A percentile compares a stretch with the other conserved stretches of the same genome.
phyloP scores from a whole-genome alignment of 2,329 filamentous ascomycete species.

The Cladobotryum mycophilum region DNA sequence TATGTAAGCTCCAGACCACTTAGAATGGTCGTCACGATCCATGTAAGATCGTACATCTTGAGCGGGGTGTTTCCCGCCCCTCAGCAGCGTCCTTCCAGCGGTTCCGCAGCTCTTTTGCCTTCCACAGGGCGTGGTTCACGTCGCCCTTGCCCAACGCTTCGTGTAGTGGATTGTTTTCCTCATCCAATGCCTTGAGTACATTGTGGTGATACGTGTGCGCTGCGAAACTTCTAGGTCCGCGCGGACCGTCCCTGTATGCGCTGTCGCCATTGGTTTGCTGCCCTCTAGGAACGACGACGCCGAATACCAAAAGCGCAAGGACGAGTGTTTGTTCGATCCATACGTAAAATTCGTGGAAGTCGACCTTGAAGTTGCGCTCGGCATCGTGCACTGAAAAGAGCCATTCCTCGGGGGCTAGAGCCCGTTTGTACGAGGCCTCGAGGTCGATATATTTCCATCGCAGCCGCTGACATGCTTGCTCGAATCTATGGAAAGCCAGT shows the following conservation, averaged over 20 bases:
- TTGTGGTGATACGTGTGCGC: conserved; percentile 62
- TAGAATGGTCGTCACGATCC: conserved; percentile 53
- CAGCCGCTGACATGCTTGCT: conserved; percentile 53
- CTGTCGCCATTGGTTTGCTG: conserved; percentile 10
- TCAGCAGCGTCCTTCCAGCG: conserved; percentile 64
- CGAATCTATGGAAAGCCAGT: conserved; percentile 50
- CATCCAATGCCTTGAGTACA: conserved; percentile 56
- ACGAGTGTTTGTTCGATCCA: conserved; percentile 66
- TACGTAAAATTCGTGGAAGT: conserved; percentile 72
- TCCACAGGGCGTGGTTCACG: conserved; percentile 51
- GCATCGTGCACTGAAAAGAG: conserved; percentile 38
- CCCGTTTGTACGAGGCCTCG: conserved; percentile 48
- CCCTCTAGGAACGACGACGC: conserved; percentile 41
- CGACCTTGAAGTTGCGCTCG: conserved; percentile 68
- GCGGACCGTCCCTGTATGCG: conserved; percentile 9
- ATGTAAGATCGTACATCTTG: conserved; percentile 54
- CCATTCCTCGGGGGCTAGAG: conserved; percentile 32
- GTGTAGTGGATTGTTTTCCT: conserved; percentile 51
- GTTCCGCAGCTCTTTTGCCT: conserved; percentile 65
- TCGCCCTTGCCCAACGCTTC: conserved; percentile 47
- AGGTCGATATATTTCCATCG: conserved; percentile 60
- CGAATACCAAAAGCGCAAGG: conserved; percentile 58
- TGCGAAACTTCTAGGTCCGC: conserved; percentile 5
- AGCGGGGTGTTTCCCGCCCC: conserved; percentile 35
- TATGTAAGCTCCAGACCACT: conserved; percentile 54